Conservation (phyloP, 305 asterid genomes). For the Solanum hybrid region DNA sequence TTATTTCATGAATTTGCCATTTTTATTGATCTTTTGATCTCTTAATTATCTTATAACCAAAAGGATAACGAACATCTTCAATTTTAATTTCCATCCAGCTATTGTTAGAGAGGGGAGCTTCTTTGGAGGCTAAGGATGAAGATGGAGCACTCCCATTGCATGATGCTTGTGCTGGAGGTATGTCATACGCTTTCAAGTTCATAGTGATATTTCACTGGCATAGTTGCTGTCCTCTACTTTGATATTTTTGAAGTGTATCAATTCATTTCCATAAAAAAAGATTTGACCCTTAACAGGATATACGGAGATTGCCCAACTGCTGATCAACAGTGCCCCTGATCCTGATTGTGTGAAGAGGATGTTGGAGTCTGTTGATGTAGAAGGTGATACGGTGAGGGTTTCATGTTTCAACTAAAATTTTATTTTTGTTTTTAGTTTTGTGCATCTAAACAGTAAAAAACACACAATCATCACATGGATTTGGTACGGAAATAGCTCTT, state of each 20-base stretch:
- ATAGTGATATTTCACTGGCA: neutral
- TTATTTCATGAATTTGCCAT: neutral
- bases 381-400: constrained; percentile 77
- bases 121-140: constrained; percentile 75
- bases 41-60: neutral
- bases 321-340: constrained; percentile 41
- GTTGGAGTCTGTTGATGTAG: constrained; percentile 66
- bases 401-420: neutral
- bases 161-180: constrained; percentile 98
- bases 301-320: constrained; percentile 58
- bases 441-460: neutral
- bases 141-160: constrained; percentile 94
- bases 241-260: neutral
- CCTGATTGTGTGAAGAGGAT: constrained; percentile 48
- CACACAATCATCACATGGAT: neutral
- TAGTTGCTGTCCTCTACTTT: neutral
- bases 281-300: constrained; percentile 37
- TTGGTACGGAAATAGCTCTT: neutral
- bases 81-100: constrained; percentile 34
- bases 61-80: neutral
- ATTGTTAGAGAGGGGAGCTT: constrained; percentile 80
- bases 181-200: neutral
- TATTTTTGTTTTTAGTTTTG: neutral
- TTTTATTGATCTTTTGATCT: neutral
- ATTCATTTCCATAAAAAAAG: neutral